Base-by-base conservation (phyloP, 495 filamentous ascomycete species). In the Penicillium psychrofluorescens region DNA sequence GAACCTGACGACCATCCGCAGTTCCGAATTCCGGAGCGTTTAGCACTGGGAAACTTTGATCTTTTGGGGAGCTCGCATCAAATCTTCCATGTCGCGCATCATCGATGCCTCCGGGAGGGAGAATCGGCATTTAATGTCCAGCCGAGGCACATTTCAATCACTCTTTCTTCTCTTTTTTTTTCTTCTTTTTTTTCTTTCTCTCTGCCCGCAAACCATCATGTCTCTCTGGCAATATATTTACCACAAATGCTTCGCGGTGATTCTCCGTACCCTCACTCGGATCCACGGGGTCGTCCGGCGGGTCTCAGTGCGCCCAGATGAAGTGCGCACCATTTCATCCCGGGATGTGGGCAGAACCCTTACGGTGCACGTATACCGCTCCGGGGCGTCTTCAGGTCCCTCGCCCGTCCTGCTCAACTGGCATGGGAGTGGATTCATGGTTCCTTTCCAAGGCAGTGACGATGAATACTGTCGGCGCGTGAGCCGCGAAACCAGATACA, bases 341-440 rank as follows among this genome's bases (percentile, higher is more conserved):
- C 65, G 74, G 13, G 67, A 75, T 42, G 35, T 46, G 6, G 44
- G 56, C 10, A 58, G 73, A 37, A 66, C 56, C 11, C 72, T 77
- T 55, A 71, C 60, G 45, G 61, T 56, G 27, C 67, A 74, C 58
- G 41, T 74, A 41, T 76, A 77, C 55, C 56, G 47, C 22, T 45
- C 68, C n/a, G 22, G 22, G 2, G 38, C 51, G 4, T 36, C 16
- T 2, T 29, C 49, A 2, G 47, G 56, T 1, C 60, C 67, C 35
- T 52, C 54, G 4, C 69, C 69, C 8, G 63, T 72, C 1, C 55
- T 75, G 34, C 42, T 75, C 45, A 75, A 72, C 38, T 69, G 66
- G 38, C 66, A 66, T 29, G 70, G 70, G 11, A 67, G 68, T 36
- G 70, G 70, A 5, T 72, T 73, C 29, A 30, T 68, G 3, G 40